phyloP scores from a whole-genome alignment of 2,329 filamentous ascomycete species.

The Alternaria infectoria region DNA sequence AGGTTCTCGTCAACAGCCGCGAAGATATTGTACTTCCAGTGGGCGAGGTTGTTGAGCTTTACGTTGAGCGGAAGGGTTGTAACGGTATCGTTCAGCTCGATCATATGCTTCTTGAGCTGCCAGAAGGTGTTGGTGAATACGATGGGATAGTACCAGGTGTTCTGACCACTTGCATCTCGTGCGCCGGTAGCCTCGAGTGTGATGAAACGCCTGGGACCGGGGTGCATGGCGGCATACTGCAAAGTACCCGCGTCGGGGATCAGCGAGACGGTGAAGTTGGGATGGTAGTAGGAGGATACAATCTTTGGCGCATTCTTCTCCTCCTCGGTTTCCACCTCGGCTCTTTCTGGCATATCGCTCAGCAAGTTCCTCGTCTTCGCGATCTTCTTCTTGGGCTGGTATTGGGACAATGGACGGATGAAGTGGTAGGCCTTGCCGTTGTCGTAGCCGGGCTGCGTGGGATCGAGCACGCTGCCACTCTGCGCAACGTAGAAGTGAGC shows the following conservation, averaged over 20 bases:
- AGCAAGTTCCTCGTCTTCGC: constrained; percentile 88
- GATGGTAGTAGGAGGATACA: constrained; percentile 88
- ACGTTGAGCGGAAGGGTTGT: constrained; percentile 81
- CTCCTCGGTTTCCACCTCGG: constrained; percentile 59
- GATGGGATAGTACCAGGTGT: constrained; percentile 92
- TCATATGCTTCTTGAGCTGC: constrained; percentile 94
- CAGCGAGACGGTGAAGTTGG: constrained; percentile 89
- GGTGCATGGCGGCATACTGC: constrained; percentile 70
- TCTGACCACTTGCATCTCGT: constrained; percentile 81
- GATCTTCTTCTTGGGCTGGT: constrained; percentile 88
- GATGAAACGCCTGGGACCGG: constrained; percentile 77
- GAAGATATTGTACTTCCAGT: constrained; percentile 91
- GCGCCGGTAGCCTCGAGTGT: constrained; percentile 80
- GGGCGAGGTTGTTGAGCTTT: constrained; percentile 76
- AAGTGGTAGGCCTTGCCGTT: constrained; percentile 81
- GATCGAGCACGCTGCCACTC: constrained; percentile 77
- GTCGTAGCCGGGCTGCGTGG: constrained; percentile 74
- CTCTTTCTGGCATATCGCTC: constrained; percentile 54
- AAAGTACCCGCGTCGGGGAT: constrained; percentile 79
- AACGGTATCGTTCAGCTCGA: constrained; percentile 86
- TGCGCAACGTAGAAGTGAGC: constrained; percentile 91
- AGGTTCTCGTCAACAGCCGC: constrained; percentile 85
- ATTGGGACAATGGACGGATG: constrained; percentile 82
- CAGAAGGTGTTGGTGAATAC: constrained; percentile 96
- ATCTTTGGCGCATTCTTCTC: constrained; percentile 66